phyloP scores from a whole-genome alignment of 129 eudicot genomes.

The Flaveria bidentis region DNA sequence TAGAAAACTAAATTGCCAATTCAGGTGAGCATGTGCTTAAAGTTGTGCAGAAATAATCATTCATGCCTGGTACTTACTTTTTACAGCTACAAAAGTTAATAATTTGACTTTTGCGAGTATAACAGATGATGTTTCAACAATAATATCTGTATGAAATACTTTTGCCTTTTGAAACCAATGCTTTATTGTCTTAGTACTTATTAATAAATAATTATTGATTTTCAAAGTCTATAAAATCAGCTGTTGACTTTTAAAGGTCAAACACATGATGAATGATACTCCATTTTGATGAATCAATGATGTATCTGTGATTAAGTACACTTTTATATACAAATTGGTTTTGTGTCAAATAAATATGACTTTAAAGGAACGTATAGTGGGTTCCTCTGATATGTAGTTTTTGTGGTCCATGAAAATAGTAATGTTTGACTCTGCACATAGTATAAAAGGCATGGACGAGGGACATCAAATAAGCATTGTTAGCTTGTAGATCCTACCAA shows the following conservation, averaged over 20 bases:
- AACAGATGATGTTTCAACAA: slow-evolving; percentile 20
- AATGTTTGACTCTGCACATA: slow-evolving; percentile 1
- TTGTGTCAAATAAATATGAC: background rate
- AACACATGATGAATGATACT: background rate
- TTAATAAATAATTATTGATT: background rate
- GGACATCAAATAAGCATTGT: background rate
- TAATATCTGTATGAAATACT: slow-evolving; percentile 13
- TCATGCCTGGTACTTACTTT: slow-evolving; percentile 20
- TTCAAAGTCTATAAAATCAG: slow-evolving; percentile 3
- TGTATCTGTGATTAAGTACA: background rate
- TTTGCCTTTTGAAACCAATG: background rate
- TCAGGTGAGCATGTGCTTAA: slow-evolving; percentile 35
- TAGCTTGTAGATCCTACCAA: background rate
- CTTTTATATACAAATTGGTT: background rate
- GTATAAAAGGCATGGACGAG: background rate
- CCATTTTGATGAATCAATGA: background rate
- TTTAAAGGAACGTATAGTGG: background rate
- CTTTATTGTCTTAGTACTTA: background rate
- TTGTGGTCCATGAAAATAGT: background rate
- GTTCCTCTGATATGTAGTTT: background rate
- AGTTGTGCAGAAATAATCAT: slow-evolving; percentile 26
- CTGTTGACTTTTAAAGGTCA: slow-evolving; percentile 3
- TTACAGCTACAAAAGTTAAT: background rate
- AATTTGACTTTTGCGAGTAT: slow-evolving; percentile 19
- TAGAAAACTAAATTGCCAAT: slow-evolving; percentile 31